A percentile compares a stretch with the other conserved stretches of the same genome.
Conservation (phyloP, 441 rosid species). For the Bocquillonia castaneifolia region DNA sequence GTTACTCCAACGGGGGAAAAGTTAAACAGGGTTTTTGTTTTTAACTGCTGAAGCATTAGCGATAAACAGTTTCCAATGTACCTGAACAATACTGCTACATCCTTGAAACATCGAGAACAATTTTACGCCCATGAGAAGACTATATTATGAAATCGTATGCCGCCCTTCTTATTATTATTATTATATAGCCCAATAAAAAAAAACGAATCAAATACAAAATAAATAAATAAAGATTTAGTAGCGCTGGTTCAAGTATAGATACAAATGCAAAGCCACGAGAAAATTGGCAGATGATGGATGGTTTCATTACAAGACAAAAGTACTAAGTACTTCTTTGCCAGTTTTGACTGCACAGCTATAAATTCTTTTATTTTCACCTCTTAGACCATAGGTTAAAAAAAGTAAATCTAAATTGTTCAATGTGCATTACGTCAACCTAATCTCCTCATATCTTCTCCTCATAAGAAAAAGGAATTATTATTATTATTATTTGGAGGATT, state of each 20-base stretch:
- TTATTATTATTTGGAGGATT: too few relatives aligned
- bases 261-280: neutral
- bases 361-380: neutral
- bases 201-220: neutral
- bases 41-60: too few relatives aligned
- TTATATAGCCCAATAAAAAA: neutral
- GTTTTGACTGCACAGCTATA: conserved; percentile 23
- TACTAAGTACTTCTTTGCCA: conserved; percentile 27
- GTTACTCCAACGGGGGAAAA: too few relatives aligned
- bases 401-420: neutral
- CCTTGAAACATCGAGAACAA: neutral
- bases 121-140: conserved; percentile 1
- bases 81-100: too few relatives aligned
- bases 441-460: conserved; percentile 17
- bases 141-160: neutral
- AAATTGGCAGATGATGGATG: conserved; percentile 7
- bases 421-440: conserved; percentile 1
- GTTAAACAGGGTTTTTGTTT: too few relatives aligned
- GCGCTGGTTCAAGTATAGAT: neutral
- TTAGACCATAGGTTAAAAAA: neutral
- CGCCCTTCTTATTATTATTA: too few relatives aligned
- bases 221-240: neutral
- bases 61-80: too few relatives aligned
- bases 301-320: conserved; percentile 16
- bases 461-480: too few relatives aligned